A percentile compares a stretch with the other conserved stretches of the same genome.
Conservation (phyloP, 2,329 filamentous ascomycete species). For the Diaporthe caulivora region DNA sequence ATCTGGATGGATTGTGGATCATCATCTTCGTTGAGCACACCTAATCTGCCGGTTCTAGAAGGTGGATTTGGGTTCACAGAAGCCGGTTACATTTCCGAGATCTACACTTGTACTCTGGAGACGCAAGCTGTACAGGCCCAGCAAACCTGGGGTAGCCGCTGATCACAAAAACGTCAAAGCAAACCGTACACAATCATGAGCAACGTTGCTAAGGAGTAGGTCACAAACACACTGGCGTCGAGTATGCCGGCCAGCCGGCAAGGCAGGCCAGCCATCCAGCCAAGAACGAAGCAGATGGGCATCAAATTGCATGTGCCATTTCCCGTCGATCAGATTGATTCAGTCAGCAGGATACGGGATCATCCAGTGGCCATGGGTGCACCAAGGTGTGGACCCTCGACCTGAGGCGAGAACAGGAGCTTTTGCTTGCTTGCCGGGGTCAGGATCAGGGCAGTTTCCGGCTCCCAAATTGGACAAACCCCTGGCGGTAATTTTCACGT, state of each 20-base stretch:
- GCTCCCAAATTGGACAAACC: slow-evolving; percentile 26
- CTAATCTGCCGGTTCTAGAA: slow-evolving; percentile 3
- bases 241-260: background rate
- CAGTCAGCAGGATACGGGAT: slow-evolving; percentile 16
- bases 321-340: slow-evolving; percentile 24
- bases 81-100: slow-evolving; percentile 14
- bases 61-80: slow-evolving; percentile 12
- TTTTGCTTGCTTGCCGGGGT: background rate
- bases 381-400: slow-evolving; percentile 1
- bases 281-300: background rate
- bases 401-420: slow-evolving; percentile 20
- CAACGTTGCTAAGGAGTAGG: background rate
- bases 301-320: slow-evolving; percentile 24
- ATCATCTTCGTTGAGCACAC: background rate
- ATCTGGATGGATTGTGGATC: background rate
- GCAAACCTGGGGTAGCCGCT: slow-evolving; percentile 29
- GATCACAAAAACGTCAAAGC: background rate
- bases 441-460: slow-evolving; percentile 18
- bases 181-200: background rate
- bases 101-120: slow-evolving; percentile 1
- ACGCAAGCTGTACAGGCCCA: background rate
- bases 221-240: background rate
- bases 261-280: background rate
- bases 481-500: slow-evolving; percentile 31
- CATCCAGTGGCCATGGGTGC: slow-evolving; percentile 18